These are phyloP conservation scores for Hordeum pubiflorum DNA, from an alignment of 202 grass and related monocot genomes.

Conservation along the genomic window DNA sequence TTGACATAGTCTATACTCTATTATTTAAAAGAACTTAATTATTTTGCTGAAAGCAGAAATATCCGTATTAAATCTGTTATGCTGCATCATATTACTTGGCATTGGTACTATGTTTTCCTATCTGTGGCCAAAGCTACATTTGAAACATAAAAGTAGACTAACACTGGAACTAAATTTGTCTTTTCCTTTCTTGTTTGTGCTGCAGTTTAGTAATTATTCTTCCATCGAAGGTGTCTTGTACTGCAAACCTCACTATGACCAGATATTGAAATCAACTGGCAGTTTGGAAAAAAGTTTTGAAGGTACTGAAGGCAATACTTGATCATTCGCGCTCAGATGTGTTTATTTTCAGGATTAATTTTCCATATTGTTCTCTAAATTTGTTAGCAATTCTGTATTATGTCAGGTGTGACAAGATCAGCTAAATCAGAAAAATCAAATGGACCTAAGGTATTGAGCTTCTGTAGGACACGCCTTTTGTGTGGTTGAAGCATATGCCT, in stretches of 20 bases:
- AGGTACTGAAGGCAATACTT: constrained; percentile 42
- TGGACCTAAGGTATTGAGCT: constrained; percentile 53
- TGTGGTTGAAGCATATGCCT: constrained; percentile 7
- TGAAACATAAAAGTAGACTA: neutral
- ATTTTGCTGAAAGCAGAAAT: constrained; percentile 24
- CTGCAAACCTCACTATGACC: constrained; percentile 99
- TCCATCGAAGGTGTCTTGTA: constrained; percentile 83
- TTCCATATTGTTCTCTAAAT: constrained; percentile 6
- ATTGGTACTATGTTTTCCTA: neutral
- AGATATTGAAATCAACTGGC: constrained; percentile 86
- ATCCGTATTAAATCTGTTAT: neutral
- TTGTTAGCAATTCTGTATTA: neutral
- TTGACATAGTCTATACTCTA: neutral
- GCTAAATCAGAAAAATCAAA: constrained; percentile 63
- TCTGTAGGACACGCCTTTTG: neutral
- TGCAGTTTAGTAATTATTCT: constrained; percentile 91
- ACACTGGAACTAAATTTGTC: neutral
- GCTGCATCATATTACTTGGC: neutral
- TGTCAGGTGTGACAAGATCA: constrained; percentile 58
- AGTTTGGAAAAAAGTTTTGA: constrained; percentile 99
- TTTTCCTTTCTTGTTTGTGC: constrained; percentile 29
- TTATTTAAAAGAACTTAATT: neutral
- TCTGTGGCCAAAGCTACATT: constrained; percentile 10
- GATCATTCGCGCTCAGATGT: neutral
- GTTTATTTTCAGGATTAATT: constrained; percentile 4